Percentiles rank a stretch among this genome's conserved stretches.
Evolutionary conservation across 441 rosid species (phyloP).

Genomic region (Biscutella laevigata): DNA sequence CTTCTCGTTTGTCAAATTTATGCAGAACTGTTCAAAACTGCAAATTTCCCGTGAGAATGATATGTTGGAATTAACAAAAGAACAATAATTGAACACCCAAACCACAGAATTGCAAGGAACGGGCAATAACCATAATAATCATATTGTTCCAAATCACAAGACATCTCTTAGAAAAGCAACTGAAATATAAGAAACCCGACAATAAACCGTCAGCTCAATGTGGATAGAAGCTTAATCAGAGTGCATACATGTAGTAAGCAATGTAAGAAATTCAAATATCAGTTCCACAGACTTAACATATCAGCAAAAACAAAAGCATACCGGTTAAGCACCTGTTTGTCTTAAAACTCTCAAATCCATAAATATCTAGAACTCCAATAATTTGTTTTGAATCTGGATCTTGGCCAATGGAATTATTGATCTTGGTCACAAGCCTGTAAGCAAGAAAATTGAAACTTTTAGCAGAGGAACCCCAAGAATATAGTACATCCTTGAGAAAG

Average conservation of each 20-base stretch:
- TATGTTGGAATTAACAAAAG: neutral
- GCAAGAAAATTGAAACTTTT: slow-evolving; percentile 8
- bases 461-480: slow-evolving; percentile 3
- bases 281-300: slow-evolving; percentile 15
- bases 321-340: slow-evolving; percentile 99
- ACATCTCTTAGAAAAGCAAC: slow-evolving; percentile 14
- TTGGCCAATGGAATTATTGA: slow-evolving; percentile 85
- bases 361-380: slow-evolving; percentile 85
- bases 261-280: neutral
- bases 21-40: slow-evolving; percentile 84
- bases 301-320: slow-evolving; percentile 65
- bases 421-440: slow-evolving; percentile 79
- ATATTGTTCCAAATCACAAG: slow-evolving; percentile 14
- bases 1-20: slow-evolving; percentile 77
- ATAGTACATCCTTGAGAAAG: neutral
- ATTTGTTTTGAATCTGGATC: slow-evolving; percentile 71
- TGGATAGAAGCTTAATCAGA: slow-evolving; percentile 11
- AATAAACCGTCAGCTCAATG: slow-evolving; percentile 6
- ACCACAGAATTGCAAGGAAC: slow-evolving; percentile 14
- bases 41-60: slow-evolving; percentile 11
- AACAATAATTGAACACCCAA: slow-evolving; percentile 7
- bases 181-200: slow-evolving; percentile 8
- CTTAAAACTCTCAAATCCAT: slow-evolving; percentile 94
- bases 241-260: neutral
- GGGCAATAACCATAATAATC: slow-evolving; percentile 5